These are phyloP conservation scores for Tephrocybe rancida DNA, from an alignment of 768 basidiomycete genomes.

Conservation along the genomic window DNA sequence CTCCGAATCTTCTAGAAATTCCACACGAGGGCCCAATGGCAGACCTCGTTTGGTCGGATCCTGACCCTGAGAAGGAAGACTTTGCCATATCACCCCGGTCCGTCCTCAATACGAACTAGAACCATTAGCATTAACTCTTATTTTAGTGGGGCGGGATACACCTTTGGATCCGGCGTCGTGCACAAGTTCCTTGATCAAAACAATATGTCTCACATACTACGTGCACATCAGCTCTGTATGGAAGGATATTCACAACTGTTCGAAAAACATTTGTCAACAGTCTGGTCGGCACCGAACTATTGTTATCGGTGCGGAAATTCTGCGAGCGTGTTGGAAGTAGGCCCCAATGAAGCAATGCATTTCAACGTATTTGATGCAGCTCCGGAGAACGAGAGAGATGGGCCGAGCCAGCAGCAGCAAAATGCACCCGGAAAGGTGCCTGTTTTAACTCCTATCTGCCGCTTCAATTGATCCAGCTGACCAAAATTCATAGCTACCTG, in stretches of 20 bases:
- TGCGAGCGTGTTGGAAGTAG: slow-evolving; percentile 94
- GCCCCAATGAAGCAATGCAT: slow-evolving; percentile 83
- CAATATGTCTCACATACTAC: slow-evolving; percentile 95
- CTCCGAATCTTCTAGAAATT: slow-evolving; percentile 70
- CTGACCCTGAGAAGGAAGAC: slow-evolving; percentile 98
- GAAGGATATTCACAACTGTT: slow-evolving; percentile 99
- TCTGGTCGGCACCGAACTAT: slow-evolving; percentile 99
- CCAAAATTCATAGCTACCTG: slow-evolving; percentile 57
- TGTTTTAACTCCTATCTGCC: slow-evolving; percentile 11
- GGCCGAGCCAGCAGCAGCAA: slow-evolving; percentile 80
- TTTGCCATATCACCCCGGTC: slow-evolving; percentile 98
- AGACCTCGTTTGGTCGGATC: slow-evolving; percentile 99
- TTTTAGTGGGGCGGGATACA: slow-evolving; percentile 93
- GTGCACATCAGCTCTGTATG: slow-evolving; percentile 99
- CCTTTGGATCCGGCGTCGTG: slow-evolving; percentile 97
- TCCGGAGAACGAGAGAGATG: slow-evolving; percentile 95
- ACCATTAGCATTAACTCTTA: slow-evolving; percentile 18
- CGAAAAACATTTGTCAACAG: slow-evolving; percentile 92
- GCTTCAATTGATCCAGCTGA: slow-evolving; percentile 12
- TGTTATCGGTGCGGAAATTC: slow-evolving; percentile 98
- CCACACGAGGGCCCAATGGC: slow-evolving; percentile 99
- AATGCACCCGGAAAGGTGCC: slow-evolving; percentile 74
- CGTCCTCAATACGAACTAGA: slow-evolving; percentile 27
- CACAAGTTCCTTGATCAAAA: slow-evolving; percentile 97
- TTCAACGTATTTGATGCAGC: slow-evolving; percentile 99